Conservation (phyloP, 2,329 filamentous ascomycete genomes). For the Chaetomiaceae sp. region DNA sequence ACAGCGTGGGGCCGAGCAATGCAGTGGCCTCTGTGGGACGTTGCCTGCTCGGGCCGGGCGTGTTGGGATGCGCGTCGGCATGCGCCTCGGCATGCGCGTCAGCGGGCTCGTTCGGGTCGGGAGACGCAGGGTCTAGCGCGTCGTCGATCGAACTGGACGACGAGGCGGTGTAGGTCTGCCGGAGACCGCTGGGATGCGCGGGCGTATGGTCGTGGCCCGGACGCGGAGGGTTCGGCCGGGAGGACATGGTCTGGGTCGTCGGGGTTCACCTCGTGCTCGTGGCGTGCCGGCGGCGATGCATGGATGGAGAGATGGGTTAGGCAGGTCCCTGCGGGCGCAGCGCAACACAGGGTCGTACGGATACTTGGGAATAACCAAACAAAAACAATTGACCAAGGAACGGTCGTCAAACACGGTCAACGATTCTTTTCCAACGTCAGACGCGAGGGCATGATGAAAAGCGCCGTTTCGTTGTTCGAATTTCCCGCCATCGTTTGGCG, state of each 20-base stretch:
- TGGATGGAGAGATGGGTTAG: not conserved
- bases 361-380: not conserved
- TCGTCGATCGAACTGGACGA: conserved; percentile 19
- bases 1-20: conserved; percentile 37
- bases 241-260: conserved; percentile 15
- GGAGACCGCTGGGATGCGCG: conserved; percentile 41
- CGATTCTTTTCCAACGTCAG: not conserved
- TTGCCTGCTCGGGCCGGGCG: conserved; percentile 25
- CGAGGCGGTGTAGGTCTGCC: conserved; percentile 38
- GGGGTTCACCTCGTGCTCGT: conserved; percentile 1
- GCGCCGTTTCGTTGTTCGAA: not conserved
- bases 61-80: conserved; percentile 13
- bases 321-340: too few species aligned
- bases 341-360: too few species aligned
- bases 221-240: conserved; percentile 13
- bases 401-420: not conserved
- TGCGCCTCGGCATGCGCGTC: conserved; percentile 16
- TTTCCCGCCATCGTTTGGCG: conserved; percentile 3
- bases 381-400: not conserved
- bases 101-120: conserved; percentile 15
- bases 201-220: conserved; percentile 35
- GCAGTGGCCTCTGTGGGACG: conserved; percentile 46
- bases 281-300: not conserved
- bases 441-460: conserved; percentile 3
- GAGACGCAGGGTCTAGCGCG: conserved; percentile 7